Evolutionary conservation across 164 flowering plant genomes (phyloP).

Genomic region (Macadamia tetraphylla): DNA sequence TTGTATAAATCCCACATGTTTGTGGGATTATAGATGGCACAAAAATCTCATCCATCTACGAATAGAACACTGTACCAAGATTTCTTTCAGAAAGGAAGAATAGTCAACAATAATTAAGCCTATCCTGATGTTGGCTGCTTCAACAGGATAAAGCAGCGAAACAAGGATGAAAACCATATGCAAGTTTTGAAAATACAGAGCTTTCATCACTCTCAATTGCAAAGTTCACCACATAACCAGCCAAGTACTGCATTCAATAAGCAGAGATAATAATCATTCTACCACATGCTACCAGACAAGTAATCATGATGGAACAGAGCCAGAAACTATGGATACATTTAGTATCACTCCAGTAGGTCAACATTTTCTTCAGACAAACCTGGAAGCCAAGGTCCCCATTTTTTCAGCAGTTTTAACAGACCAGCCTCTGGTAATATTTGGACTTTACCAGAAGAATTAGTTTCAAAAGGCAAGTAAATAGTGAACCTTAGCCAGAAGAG

Average conservation of each 20-base stretch:
- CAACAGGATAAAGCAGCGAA: not conserved
- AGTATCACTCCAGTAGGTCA: not conserved
- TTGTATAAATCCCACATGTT: too few relatives aligned
- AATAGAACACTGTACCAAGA: too few relatives aligned
- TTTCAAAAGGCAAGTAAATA: constrained; percentile 21
- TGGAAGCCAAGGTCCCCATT: not conserved
- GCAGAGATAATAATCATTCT: not conserved
- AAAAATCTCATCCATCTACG: too few relatives aligned
- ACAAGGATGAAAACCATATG: constrained; percentile 9
- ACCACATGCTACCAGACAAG: not conserved
- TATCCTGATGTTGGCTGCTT: not conserved
- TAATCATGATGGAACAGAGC: constrained; percentile 2
- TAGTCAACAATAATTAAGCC: not conserved
- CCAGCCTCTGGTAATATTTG: constrained; percentile 2
- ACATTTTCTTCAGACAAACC: constrained; percentile 1
- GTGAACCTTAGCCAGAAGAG: constrained; percentile 21
- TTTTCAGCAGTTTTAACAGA: not conserved
- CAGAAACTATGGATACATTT: not conserved
- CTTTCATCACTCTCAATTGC: not conserved
- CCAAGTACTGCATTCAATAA: not conserved
- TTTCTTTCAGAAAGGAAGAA: too few relatives aligned
- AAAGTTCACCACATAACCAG: constrained; percentile 1
- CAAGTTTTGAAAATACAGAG: not conserved
- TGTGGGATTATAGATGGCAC: too few relatives aligned
- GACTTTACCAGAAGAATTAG: not conserved